These are phyloP conservation scores for Botrytis paeoniae DNA, from an alignment of 2,329 filamentous ascomycete species.

Conservation along the genomic window DNA sequence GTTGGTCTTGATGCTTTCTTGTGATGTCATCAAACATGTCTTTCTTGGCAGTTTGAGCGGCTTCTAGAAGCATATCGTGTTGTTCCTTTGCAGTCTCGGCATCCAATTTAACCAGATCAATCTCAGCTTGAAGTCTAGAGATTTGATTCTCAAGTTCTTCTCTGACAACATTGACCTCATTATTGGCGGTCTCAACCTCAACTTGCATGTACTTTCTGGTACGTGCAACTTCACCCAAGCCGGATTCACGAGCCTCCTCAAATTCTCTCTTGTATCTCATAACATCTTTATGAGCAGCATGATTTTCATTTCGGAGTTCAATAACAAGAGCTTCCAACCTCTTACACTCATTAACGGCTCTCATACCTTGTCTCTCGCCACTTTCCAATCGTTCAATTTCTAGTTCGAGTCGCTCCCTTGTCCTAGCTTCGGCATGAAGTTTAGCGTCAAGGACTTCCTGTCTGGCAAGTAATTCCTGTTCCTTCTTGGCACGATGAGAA, in stretches of 20 bases:
- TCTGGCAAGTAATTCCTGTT: slow-evolving; percentile 73
- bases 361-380: slow-evolving; percentile 63
- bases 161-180: slow-evolving; percentile 79
- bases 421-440: slow-evolving; percentile 71
- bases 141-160: slow-evolving; percentile 81
- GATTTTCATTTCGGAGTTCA: slow-evolving; percentile 64
- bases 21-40: slow-evolving; percentile 49
- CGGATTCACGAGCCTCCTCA: slow-evolving; percentile 77
- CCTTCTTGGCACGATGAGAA: slow-evolving; percentile 71
- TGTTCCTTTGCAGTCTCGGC: slow-evolving; percentile 76
- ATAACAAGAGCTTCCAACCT: slow-evolving; percentile 54
- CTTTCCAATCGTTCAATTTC: slow-evolving; percentile 64
- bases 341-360: slow-evolving; percentile 60
- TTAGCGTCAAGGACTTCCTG: slow-evolving; percentile 76
- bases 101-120: slow-evolving; percentile 76
- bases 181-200: slow-evolving; percentile 79
- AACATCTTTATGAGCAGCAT: slow-evolving; percentile 47
- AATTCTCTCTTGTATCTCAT: slow-evolving; percentile 72
- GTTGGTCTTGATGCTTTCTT: slow-evolving; percentile 62
- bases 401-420: slow-evolving; percentile 62
- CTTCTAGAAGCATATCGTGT: slow-evolving; percentile 80
- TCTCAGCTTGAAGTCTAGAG: slow-evolving; percentile 65
- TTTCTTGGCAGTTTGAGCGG: slow-evolving; percentile 68
- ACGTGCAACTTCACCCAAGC: slow-evolving; percentile 75
- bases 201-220: slow-evolving; percentile 74